A percentile compares a stretch with the other conserved stretches of the same genome.
These are phyloP conservation scores for Fusarium sp. DNA, from an alignment of 2,329 filamentous ascomycete species.

Conservation along the genomic window DNA sequence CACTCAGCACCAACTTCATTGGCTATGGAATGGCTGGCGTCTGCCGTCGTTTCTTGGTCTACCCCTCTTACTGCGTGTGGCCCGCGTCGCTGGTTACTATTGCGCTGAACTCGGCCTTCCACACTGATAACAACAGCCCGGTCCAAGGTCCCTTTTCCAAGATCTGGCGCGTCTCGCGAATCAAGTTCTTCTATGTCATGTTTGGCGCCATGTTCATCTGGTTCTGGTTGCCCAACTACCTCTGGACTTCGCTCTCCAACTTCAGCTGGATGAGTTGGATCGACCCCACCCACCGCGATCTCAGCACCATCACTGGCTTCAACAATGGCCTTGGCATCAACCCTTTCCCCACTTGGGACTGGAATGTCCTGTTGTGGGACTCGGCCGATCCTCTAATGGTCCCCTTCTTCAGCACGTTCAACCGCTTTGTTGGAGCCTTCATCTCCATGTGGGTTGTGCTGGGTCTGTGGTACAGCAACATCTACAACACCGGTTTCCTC, in stretches of 20 bases:
- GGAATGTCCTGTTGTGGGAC: constrained; percentile 54
- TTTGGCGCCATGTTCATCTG: constrained; percentile 63
- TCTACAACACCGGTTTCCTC: constrained; percentile 52
- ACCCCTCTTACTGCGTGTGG: constrained; percentile 66
- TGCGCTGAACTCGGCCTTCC: constrained; percentile 62
- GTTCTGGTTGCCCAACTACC: constrained; percentile 66
- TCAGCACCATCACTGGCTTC: constrained; percentile 54
- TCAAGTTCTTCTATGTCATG: constrained; percentile 59
- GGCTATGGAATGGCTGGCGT: constrained; percentile 67
- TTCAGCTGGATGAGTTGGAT: constrained; percentile 70
- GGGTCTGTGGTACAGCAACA: constrained; percentile 50
- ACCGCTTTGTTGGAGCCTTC: constrained; percentile 48
- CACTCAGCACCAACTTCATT: constrained; percentile 64
- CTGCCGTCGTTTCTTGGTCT: constrained; percentile 62
- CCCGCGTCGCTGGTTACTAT: constrained; percentile 64
- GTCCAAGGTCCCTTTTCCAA: constrained; percentile 47
- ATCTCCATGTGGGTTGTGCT: constrained; percentile 46
- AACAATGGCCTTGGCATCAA: constrained; percentile 56
- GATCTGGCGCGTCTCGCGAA: constrained; percentile 56
- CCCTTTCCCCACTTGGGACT: constrained; percentile 57
- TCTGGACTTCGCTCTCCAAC: constrained; percentile 60
- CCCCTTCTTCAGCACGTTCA: constrained; percentile 53
- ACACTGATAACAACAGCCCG: constrained; percentile 52
- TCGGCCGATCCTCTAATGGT: constrained; percentile 56
- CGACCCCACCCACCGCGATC: constrained; percentile 54